Base-by-base conservation (phyloP, 371 early-diverging fungal genomes). In the Cokeromyces recurvatus region DNA sequence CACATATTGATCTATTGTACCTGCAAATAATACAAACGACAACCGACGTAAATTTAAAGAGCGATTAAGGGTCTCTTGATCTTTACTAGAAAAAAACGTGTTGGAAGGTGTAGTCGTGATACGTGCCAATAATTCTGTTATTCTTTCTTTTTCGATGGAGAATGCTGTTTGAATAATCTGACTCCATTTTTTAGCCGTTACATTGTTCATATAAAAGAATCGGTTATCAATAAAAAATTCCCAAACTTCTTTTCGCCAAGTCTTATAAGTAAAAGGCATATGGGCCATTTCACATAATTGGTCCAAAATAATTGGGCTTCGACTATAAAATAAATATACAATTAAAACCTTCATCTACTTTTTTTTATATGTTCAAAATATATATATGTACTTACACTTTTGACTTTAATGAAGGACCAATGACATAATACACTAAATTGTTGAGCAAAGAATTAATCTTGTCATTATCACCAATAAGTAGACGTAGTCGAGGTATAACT, bases 241-340 rank as follows among this genome's bases (percentile, higher is more conserved):
- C 90, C 90, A 90, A 0, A 80, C 73, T 48, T 91, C 92, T 52
- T 88, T 87, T 4, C 85, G 68, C 88, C 89, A 90, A 0, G 84
- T 77, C 16, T 79, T 74, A 47, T 81, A 79, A 1, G 80, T 79
- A 36, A 71, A 81, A 6, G 85, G 78, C 51, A 87, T 75, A 46
- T 74, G 63, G 1, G 87, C 73, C 54, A 87, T 74, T 48, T 77
- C 79, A 46, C 57, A 62, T 27, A 82, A 43, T 32, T 76, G 76
- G 38, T 76, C 70, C 4, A 78, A 39, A 4, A 77, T 50, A 4
- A 69, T 46, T 2, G 68, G 46, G 16, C 55, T 68, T 49, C 66
- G 67, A 14, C 56, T 62, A 32, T 16, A 22, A 45, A 36, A 22
- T 16, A 31, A 34, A n/a, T n/a, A 66, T 47, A 11, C 58, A 56